Base-by-base conservation (phyloP, 805 yeast species). In the Candida easanensis region DNA sequence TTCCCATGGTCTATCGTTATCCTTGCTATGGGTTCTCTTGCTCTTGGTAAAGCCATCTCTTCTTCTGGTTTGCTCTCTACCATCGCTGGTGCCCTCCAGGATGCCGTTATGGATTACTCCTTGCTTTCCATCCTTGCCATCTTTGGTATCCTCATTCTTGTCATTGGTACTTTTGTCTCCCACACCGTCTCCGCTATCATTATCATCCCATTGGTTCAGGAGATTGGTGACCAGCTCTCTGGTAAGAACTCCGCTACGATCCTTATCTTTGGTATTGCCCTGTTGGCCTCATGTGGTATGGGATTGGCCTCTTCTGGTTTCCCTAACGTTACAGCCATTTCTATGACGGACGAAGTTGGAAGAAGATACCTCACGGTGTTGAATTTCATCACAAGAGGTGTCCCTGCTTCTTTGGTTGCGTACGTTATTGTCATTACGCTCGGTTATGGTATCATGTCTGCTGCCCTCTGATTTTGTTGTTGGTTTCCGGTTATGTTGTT, bases 311-410 rank as follows among this genome's bases (percentile, higher is more conserved):
- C 98, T 0, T 84, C 95, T 0, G 98, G 99, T 0, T 93, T 93
- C 74, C 99, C 99, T n/a, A 91, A 93, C 59, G 96, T 93, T 28
- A 90, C 98, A 0, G 99, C 98, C 0, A 88, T 93, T 48, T 88
- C 97, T 49, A 83, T 88, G 84, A 78, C 90, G 3, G 96, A 91
- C 61, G 93, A 86, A 49, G 76, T 88, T 38, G 97, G 97, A n/a
- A 79, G 80, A 38, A 87, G 95, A 21, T 91, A 90, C 58, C 69
- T 91, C 53, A 80, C 83, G 9, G 97, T 89, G 27, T 70, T 75
- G 21, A 84, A 86, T 4, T 93, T 91, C 60, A 85, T 91, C 42
- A 82, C 86, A 5, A 77, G 95, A 52, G 99, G 99, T 64, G 88
- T 90, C 5, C 97, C 97, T 3, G 77, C 91, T 16, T 84, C 95